Evolutionary conservation across 805 yeast genomes (phyloP).

Genomic region (Saturnispora dispora): DNA sequence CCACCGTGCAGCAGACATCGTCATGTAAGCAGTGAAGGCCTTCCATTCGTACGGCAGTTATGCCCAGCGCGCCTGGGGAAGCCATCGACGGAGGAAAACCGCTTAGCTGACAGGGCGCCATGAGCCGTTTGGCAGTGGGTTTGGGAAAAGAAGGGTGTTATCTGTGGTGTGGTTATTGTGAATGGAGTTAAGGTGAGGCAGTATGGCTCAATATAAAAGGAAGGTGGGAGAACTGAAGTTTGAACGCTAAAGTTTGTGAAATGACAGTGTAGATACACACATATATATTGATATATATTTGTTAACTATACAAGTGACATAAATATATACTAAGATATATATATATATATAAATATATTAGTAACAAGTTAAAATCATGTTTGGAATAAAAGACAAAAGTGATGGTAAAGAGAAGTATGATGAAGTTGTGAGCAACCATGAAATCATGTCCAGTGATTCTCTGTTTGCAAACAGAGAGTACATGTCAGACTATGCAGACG

Average conservation of each 20-base stretch:
- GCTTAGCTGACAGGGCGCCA: background rate
- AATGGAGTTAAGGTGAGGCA: background rate
- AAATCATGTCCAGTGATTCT: background rate
- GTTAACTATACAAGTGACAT: no score
- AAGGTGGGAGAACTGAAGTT: background rate
- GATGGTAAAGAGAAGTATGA: background rate
- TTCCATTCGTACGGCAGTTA: background rate
- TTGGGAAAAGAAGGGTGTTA: background rate
- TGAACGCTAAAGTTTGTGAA: no score
- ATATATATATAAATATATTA: no score
- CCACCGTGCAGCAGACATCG: background rate
- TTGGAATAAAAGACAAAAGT: background rate
- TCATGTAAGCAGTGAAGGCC: background rate
- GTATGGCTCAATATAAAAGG: background rate
- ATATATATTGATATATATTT: no score
- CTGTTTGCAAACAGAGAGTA: slow-evolving; percentile 11
- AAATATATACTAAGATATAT: background rate
- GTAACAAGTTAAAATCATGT: background rate
- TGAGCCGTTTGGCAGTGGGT: background rate
- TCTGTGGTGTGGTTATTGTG: background rate
- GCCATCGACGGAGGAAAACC: background rate
- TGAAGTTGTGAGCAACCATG: background rate
- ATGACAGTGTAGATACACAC: background rate
- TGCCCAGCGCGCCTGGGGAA: background rate
- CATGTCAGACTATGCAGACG: slow-evolving; percentile 22